phyloP scores from a whole-genome alignment of 371 early-diverging fungal genomes.

The Mortierella sp. region DNA sequence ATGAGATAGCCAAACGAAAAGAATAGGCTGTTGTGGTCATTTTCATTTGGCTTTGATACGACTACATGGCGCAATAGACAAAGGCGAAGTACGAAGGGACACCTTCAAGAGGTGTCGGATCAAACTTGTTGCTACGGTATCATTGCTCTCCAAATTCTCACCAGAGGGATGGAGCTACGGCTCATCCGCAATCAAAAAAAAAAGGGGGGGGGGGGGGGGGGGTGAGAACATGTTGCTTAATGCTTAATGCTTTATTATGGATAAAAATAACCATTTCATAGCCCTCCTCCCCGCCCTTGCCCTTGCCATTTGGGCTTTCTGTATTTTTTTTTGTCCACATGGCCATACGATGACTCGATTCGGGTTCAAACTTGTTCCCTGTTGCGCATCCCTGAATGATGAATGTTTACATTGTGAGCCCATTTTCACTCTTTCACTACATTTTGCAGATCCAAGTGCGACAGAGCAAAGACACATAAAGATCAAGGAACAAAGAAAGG shows the following conservation, averaged over 20 bases:
- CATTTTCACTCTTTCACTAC: not conserved
- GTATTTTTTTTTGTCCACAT: not conserved
- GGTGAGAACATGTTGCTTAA: not conserved
- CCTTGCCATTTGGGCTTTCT: not conserved
- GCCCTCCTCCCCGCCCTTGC: not conserved
- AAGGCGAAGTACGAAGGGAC: too few relatives aligned
- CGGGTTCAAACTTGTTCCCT: not conserved
- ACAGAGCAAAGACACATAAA: not conserved
- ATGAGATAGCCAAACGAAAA: not conserved
- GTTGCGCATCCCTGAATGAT: not conserved
- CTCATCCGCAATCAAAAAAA: not conserved
- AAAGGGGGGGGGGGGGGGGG: too few relatives aligned
- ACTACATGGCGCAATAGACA: not conserved
- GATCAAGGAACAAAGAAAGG: not conserved
- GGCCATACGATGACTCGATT: not conserved
- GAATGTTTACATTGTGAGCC: not conserved
- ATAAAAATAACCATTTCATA: slow-evolving; percentile 5
- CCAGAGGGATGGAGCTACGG: too few relatives aligned
- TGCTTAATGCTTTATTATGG: not conserved
- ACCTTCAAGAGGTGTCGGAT: not conserved
- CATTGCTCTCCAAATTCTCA: not conserved
- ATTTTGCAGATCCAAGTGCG: not conserved
- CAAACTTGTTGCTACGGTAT: not conserved
- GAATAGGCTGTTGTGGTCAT: too few relatives aligned
- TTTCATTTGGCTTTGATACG: too few relatives aligned